A percentile compares a stretch with the other conserved stretches of the same genome.
phyloP scores from a whole-genome alignment of 2,329 filamentous ascomycete species.

The Sporothrix pallida region DNA sequence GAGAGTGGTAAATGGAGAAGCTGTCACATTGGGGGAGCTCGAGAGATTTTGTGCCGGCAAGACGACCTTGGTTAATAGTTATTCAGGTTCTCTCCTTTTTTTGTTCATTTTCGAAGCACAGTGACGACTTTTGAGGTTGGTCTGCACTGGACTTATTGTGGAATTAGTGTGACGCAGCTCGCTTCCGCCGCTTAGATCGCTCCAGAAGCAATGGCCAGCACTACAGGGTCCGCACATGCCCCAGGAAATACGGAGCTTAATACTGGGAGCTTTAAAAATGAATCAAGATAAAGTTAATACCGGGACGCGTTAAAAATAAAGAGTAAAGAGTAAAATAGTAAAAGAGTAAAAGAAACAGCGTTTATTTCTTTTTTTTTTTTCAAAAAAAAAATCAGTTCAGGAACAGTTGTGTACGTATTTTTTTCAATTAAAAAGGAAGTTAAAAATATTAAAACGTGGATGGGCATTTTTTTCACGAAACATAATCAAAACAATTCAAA shows the following conservation, averaged over 20 bases:
- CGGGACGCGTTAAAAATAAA: too few relatives aligned
- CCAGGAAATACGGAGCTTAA: background rate
- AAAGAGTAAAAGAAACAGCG: too few relatives aligned
- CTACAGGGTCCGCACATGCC: background rate
- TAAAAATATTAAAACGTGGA: too few relatives aligned
- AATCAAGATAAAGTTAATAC: too few relatives aligned
- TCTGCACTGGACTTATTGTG: background rate
- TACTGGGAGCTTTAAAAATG: too few relatives aligned
- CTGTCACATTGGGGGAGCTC: background rate
- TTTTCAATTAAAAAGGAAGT: too few relatives aligned
- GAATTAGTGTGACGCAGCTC: background rate
- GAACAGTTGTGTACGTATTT: too few relatives aligned
- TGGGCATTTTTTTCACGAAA: too few relatives aligned
- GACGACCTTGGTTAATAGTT: background rate
- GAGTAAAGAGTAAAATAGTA: too few relatives aligned
- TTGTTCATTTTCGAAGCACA: background rate
- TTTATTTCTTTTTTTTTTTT: too few relatives aligned
- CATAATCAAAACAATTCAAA: too few relatives aligned
- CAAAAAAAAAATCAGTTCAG: too few relatives aligned
- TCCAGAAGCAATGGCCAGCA: background rate
- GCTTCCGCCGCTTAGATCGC: conserved; percentile 11
- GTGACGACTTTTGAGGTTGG: background rate
- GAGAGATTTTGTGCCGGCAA: background rate
- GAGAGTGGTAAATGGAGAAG: background rate
- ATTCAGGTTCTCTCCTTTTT: background rate